These are phyloP conservation scores for Entamoeba invadens DNA, from an alignment of 208 protist genomes.

Conservation along the genomic window DNA sequence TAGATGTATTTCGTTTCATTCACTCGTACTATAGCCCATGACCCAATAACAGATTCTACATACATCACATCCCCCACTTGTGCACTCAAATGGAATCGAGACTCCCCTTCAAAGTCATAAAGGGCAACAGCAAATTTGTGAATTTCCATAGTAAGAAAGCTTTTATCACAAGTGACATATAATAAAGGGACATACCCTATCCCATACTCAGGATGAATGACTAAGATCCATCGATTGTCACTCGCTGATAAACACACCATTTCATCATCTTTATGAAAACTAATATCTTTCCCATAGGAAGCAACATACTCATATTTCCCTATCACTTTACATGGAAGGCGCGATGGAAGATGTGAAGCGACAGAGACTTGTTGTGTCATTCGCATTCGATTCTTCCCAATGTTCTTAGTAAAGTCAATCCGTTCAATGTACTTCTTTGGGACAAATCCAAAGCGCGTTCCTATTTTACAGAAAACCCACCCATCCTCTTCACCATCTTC, in stretches of 20 bases:
- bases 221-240: background rate
- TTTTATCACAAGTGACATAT: background rate
- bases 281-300: background rate
- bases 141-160: background rate
- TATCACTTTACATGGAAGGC: background rate
- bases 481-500: background rate
- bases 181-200: background rate
- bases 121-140: background rate
- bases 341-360: background rate
- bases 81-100: background rate
- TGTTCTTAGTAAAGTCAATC: background rate
- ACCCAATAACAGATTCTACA: background rate
- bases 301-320: background rate
- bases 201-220: background rate
- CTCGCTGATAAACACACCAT: background rate
- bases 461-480: background rate
- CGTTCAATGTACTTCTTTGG: background rate
- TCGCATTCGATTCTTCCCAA: background rate
- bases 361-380: background rate
- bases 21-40: background rate
- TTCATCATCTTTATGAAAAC: background rate
- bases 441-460: background rate
- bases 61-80: background rate
- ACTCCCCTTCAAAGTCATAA: background rate
- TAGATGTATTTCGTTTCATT: background rate